These are phyloP conservation scores for Esteya vermicola DNA, from an alignment of 2,329 filamentous ascomycete genomes.

Conservation along the genomic window DNA sequence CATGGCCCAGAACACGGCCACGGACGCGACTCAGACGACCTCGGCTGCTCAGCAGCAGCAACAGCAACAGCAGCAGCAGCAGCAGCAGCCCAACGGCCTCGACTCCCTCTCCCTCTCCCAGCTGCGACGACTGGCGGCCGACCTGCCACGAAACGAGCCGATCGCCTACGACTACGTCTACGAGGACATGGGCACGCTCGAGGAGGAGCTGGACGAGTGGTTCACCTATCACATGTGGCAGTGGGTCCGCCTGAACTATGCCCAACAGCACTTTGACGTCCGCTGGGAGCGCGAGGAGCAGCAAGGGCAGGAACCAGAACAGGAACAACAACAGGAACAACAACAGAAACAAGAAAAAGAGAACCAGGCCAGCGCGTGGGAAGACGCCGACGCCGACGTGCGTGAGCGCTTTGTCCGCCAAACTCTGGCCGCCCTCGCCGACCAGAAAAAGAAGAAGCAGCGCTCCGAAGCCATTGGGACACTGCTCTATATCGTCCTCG, in stretches of 20 bases:
- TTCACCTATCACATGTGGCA: slow-evolving; percentile 86
- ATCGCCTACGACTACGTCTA: slow-evolving; percentile 78
- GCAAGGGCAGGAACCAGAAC: too few species aligned
- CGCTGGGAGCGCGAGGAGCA: slow-evolving; percentile 46
- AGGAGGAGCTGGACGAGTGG: slow-evolving; percentile 94
- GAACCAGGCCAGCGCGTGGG: slow-evolving; percentile 37
- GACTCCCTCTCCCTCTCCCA: slow-evolving; percentile 68
- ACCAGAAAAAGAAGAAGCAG: slow-evolving; percentile 10
- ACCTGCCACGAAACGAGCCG: slow-evolving; percentile 56
- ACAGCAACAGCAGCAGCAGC: neutral
- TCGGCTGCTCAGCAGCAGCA: too few species aligned
- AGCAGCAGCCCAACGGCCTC: slow-evolving; percentile 26
- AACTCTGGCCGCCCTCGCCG: slow-evolving; percentile 29
- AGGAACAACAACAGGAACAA: too few species aligned
- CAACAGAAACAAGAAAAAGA: too few species aligned
- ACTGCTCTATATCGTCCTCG: slow-evolving; percentile 48
- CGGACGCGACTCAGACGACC: too few species aligned
- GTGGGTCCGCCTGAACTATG: slow-evolving; percentile 61
- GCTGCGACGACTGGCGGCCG: slow-evolving; percentile 57
- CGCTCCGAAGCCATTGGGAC: slow-evolving; percentile 40
- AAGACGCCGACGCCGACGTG: slow-evolving; percentile 42
- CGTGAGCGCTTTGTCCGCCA: slow-evolving; percentile 42
- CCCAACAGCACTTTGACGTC: slow-evolving; percentile 63
- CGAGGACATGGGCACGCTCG: slow-evolving; percentile 55
- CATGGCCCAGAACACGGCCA: too few species aligned